A percentile compares a stretch with the other conserved stretches of the same genome.
Evolutionary conservation across 305 asterid genomes (phyloP).

Genomic region (Rubia balearica): DNA sequence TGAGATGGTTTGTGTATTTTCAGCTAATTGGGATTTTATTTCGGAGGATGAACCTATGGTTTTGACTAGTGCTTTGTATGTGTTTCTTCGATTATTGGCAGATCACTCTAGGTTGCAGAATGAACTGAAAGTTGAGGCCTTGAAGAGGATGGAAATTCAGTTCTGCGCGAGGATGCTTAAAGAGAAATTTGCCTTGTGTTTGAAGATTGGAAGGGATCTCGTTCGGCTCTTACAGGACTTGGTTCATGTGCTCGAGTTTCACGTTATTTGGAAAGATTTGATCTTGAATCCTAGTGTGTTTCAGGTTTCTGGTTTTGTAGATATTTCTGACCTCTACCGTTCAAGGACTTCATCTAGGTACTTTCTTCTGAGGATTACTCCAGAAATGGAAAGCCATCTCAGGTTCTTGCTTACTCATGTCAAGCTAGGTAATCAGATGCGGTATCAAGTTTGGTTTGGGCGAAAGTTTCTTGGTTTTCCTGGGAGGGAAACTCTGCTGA

Average conservation of each 20-base stretch:
- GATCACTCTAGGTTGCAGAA: slow-evolving; percentile 52
- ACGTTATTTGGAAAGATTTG: slow-evolving; percentile 68
- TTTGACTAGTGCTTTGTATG: slow-evolving; percentile 61
- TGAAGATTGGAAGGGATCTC: slow-evolving; percentile 81
- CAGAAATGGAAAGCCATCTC: slow-evolving; percentile 81
- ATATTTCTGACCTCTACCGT: slow-evolving; percentile 49
- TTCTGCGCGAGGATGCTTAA: slow-evolving; percentile 59
- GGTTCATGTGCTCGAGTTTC: slow-evolving; percentile 66
- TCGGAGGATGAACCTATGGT: slow-evolving; percentile 52
- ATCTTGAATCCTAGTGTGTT: slow-evolving; percentile 46
- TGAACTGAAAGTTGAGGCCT: slow-evolving; percentile 37
- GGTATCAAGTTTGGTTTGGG: slow-evolving; percentile 72
- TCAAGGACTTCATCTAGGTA: slow-evolving; percentile 51
- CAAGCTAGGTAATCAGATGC: slow-evolving; percentile 58
- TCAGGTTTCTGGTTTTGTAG: slow-evolving; percentile 38
- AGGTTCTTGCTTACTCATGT: slow-evolving; percentile 70
- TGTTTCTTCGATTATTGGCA: slow-evolving; percentile 63
- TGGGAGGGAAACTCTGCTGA: slow-evolving; percentile 42
- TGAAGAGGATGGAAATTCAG: slow-evolving; percentile 55
- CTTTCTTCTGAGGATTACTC: slow-evolving; percentile 65
- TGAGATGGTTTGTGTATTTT: slow-evolving; percentile 55
- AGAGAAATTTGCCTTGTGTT: slow-evolving; percentile 54
- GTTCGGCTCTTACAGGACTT: slow-evolving; percentile 82
- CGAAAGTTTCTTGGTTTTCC: slow-evolving; percentile 54
- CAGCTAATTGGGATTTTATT: slow-evolving; percentile 47